Evolutionary conservation across 768 basidiomycete genomes (phyloP), one percentile per base, ranked within the genome.

Genomic region (Hydnomerulius pinastri): DNA sequence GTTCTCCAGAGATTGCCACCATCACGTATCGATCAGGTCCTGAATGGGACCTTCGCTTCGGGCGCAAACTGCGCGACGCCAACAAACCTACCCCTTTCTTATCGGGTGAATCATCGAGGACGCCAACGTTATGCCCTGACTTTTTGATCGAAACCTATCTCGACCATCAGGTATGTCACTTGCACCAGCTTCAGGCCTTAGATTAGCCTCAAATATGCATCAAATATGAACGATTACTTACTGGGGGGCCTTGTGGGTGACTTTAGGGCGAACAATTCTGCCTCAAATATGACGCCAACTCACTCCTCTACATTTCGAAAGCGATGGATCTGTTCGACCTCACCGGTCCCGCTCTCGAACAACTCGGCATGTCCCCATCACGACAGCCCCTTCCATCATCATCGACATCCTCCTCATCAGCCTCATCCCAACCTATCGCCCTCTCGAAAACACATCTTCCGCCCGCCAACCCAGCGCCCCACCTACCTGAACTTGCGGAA

Each of bases 241-340:
- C 61, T 51, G 33, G 40, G 23, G 18, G 28, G 11, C n/a, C 46
- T 37, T 32, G 29, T 18, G 40, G 37, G 25, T 17, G 21, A n/a
- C 32, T 28, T 15, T 77, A 92, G 84, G 95, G 94, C 44, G 94
- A 97, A 71, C 83, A 92, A 61, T 99, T 98, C 72, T 98, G 97
- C 68, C 76, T 99, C 50, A 98, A 97, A 66, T 99, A 98, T 68
- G 97, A 99, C 66, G 96, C 97, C 51, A 99, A 98, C 73, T 98
- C 95, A 2, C 86, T 98, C 69, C 93, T 98, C 57, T 99, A 98
- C 76, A 84, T 99, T 53, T 96, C 92, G 5, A 99, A 98, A 71
- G 97, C 97, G 27, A 99, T 99, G 97, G 97, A 98, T 68, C 78
- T 98, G 0, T 99, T 99, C 71, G 96, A 98, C 72, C 86, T 99